Base-by-base conservation (phyloP, 1,284 basidiomycete species). In the Hymenochaete sp. region DNA sequence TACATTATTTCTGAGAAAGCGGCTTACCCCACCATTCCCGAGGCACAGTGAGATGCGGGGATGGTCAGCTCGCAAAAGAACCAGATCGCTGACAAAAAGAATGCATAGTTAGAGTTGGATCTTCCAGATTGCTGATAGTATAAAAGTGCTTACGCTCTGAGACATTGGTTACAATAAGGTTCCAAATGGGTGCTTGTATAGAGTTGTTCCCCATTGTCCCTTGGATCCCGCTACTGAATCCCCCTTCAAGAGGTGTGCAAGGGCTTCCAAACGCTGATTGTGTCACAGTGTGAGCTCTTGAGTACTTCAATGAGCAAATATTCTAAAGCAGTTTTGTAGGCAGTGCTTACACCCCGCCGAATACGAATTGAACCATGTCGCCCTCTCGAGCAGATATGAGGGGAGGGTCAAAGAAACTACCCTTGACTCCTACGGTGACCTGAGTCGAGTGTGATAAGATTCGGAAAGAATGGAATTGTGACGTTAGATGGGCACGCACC, bases 21-120 rank as follows among this genome's bases (percentile, higher is more conserved):
- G 16, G 31, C 47, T 44, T 35, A 53, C 52, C 52, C 52, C 16
- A 53, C 52, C 50, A 53, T 52, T 9, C 50, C 52, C 10, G 16
- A 16, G 14, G 38, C 24, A 21, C 52, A 53, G 45, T 53, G 52
- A 11, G 48, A 47, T 10, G 33, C 32, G 3, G 52, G 50, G 14
- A 18, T 26, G 18, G 44, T 43, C 22, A 44, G 42, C 44, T 51
- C 37, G 27, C 52, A 53, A 26, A 51, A 51, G 45, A 43, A 53
- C 42, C 44, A 53, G 11, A 53, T 50, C 1, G 50, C 49, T 44
- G 13, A 18, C 26, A 2, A n/a, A 16, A 35, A 37, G 24, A 16
- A n/a, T 38, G n/a, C 1, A 21, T 16, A 11, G 18, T 16, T 41
- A 18, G 28, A 27, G 14, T n/a, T 32, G 13, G 14, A n/a, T n/a